Evolutionary conservation across 2,329 filamentous ascomycete species (phyloP).

Genomic region (Monosporascus sp.): DNA sequence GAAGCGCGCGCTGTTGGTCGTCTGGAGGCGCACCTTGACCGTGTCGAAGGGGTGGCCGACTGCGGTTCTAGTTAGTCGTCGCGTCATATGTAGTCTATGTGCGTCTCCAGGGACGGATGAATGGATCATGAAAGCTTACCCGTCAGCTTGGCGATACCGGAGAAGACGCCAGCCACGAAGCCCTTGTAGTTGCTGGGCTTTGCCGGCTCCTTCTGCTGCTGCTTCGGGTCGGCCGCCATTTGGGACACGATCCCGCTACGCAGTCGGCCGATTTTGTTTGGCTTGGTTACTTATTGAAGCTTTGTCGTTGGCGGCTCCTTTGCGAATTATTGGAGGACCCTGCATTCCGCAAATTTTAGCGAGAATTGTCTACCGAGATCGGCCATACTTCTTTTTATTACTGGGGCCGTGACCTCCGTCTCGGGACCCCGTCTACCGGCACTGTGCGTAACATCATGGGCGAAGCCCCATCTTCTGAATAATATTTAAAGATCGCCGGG

Average conservation of each 20-base stretch:
- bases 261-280: background rate
- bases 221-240: conserved; percentile 29
- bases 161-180: conserved; percentile 97
- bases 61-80: conserved; percentile 16
- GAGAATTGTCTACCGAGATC: background rate
- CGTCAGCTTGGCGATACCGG: conserved; percentile 82
- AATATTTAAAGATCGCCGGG: too few relatives aligned
- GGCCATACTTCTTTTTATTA: background rate
- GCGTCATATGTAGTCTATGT: too few relatives aligned
- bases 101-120: background rate
- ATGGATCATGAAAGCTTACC: conserved; percentile 48
- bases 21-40: conserved; percentile 93
- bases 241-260: conserved; percentile 10
- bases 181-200: conserved; percentile 70
- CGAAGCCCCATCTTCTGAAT: too few relatives aligned
- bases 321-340: background rate
- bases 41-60: conserved; percentile 84
- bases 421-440: too few relatives aligned
- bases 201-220: conserved; percentile 2
- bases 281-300: background rate
- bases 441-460: too few relatives aligned
- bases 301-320: background rate
- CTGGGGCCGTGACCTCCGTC: background rate
- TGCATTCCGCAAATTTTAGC: too few relatives aligned
- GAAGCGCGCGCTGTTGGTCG: conserved; percentile 73